Percentiles rank a stretch among this genome's conserved stretches.
phyloP scores from a whole-genome alignment of 2,329 filamentous ascomycete species.

The Fusarium transvaalense region DNA sequence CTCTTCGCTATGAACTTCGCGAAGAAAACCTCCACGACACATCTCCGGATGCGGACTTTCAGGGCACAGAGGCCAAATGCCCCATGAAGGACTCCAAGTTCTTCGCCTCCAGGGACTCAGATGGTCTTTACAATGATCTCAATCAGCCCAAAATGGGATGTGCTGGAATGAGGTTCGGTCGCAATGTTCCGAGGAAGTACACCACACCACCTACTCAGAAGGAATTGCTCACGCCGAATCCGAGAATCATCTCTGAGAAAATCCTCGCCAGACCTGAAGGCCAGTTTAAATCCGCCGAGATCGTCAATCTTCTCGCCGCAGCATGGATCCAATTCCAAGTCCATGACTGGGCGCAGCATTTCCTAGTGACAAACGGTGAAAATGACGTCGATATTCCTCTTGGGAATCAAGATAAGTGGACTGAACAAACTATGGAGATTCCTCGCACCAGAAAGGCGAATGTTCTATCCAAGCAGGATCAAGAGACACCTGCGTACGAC shows the following conservation, averaged over 20 bases:
- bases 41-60: constrained; percentile 9
- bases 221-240: constrained; percentile 15
- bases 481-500: constrained; percentile 15
- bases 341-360: constrained; percentile 29
- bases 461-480: background rate
- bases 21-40: constrained; percentile 33
- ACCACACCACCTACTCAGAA: constrained; percentile 10
- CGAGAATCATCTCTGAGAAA: constrained; percentile 15
- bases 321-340: constrained; percentile 36
- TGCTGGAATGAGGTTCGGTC: constrained; percentile 28
- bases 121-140: constrained; percentile 26
- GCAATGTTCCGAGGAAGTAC: constrained; percentile 19
- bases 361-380: background rate
- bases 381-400: constrained; percentile 18
- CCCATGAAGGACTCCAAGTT: constrained; percentile 34
- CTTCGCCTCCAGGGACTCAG: constrained; percentile 2
- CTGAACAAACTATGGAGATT: constrained; percentile 11
- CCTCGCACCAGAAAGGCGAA: constrained; percentile 11
- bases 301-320: constrained; percentile 30
- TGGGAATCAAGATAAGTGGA: constrained; percentile 9
- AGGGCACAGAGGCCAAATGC: constrained; percentile 3
- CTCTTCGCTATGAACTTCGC: constrained; percentile 31
- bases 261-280: constrained; percentile 27
- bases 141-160: constrained; percentile 26
- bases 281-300: constrained; percentile 28